Conservation (phyloP, 768 basidiomycete species). For the Ramaria sp. region DNA sequence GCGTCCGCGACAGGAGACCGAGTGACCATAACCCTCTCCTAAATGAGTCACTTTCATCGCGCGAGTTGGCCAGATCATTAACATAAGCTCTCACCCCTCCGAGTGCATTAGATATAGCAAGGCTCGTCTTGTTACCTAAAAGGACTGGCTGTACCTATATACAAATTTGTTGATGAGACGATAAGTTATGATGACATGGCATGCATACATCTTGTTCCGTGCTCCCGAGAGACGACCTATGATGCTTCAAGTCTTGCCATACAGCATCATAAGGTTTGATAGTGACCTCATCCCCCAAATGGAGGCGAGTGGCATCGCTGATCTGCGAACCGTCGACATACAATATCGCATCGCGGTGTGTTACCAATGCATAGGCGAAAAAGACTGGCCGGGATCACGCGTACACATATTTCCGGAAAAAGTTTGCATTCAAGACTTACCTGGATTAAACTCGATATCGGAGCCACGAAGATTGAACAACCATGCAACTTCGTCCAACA, state of each 20-base stretch:
- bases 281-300: conserved; percentile 51
- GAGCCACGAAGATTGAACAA: conserved; percentile 85
- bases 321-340: conserved; percentile 54
- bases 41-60: conserved; percentile 11
- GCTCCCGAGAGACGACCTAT: conserved; percentile 29
- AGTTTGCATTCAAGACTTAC: conserved; percentile 19
- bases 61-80: too few species aligned
- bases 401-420: not conserved
- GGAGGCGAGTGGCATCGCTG: conserved; percentile 34
- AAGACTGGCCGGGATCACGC: conserved; percentile 46
- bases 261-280: conserved; percentile 62
- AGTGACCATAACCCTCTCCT: conserved; percentile 49
- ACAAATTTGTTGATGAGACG: not conserved
- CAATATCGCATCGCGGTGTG: conserved; percentile 42
- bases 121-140: conserved; percentile 65
- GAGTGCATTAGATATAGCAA: conserved; percentile 75
- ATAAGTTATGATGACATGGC: not conserved
- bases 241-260: conserved; percentile 48
- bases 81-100: conserved; percentile 37
- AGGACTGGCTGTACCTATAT: conserved; percentile 50
- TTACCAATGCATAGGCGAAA: conserved; percentile 84
- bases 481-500: conserved; percentile 94
- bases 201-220: conserved; percentile 5
- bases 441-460: conserved; percentile 85
- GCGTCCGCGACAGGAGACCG: conserved; percentile 70